Evolutionary conservation across 1,139 yeast genomes (phyloP), one percentile per base, ranked within the genome.

Genomic region (Yamadazyma epiphylla): DNA sequence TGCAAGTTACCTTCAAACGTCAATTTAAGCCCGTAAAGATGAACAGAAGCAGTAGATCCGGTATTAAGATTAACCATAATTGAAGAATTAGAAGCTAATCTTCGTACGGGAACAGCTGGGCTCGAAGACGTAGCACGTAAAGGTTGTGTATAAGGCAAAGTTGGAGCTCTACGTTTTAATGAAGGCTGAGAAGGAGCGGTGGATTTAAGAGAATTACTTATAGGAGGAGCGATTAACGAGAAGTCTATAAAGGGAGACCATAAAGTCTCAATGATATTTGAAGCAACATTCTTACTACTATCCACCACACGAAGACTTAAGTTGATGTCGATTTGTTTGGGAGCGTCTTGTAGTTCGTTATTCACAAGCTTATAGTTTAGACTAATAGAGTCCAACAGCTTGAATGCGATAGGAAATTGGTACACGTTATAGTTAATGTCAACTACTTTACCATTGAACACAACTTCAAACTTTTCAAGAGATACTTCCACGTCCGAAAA

Each of bases 201-300:
- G 13, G 37, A 30, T 34, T 62, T 64, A 25, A 64, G 48, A 3
- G 68, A 56, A 38, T 58, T 62, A 34, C 61, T 65, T 15, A 66
- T 65, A 3, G 74, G 70, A 1, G 75, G 67, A 1, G 76, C 73
- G 26, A 60, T 49, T 4, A 64, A 53, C 32, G 68, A 71, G 43
- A 80, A 77, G 41, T 80, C 87, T 22, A 80, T 59, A 27, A 62
- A 62, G 1, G 89, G 83, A 3, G 73, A 59, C 80, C 88, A 78
- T 29, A 61, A 60, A 0, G 86, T 79, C 9, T 58, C 52, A n/a
- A 80, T 67, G 5, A 46, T 36, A 35, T 50, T 53, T 17, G 20
- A 17, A 32, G 66, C 60, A 12, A 53, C 39, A 5, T 32, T 35
- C 27, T 27, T 47, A 3, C 24, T 24, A 5, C 35, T 36, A 4